Conservation (phyloP, 441 rosid species). For the Aquilaria agallochum region DNA sequence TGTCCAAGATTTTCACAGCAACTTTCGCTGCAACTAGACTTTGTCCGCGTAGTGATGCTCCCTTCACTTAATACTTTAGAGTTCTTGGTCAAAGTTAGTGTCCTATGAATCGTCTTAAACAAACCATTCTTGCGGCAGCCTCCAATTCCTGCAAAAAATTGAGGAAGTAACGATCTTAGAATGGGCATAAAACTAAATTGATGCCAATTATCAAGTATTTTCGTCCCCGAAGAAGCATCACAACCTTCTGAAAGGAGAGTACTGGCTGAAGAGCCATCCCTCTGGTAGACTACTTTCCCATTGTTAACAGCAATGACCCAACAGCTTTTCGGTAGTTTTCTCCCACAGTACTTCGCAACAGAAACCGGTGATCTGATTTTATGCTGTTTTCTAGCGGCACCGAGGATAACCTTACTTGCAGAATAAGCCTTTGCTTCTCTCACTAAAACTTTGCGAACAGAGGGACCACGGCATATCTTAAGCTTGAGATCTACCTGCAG, state of each 20-base stretch:
- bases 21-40: slow-evolving; percentile 18
- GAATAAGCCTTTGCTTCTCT: slow-evolving; percentile 51
- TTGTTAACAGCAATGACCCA: slow-evolving; percentile 61
- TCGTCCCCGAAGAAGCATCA: neutral
- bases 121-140: slow-evolving; percentile 41
- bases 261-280: slow-evolving; percentile 43
- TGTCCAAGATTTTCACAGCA: slow-evolving; percentile 33
- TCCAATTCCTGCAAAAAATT: slow-evolving; percentile 39
- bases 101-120: slow-evolving; percentile 51
- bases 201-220: neutral
- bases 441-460: slow-evolving; percentile 45
- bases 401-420: slow-evolving; percentile 56
- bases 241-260: slow-evolving; percentile 32
- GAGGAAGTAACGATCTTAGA: slow-evolving; percentile 1
- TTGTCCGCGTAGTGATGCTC: slow-evolving; percentile 12
- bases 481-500: slow-evolving; percentile 79
- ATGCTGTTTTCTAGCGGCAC: slow-evolving; percentile 35
- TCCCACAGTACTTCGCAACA: slow-evolving; percentile 63
- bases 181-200: neutral
- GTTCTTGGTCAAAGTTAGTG: slow-evolving; percentile 40
- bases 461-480: slow-evolving; percentile 65
- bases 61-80: slow-evolving; percentile 43
- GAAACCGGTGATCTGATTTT: slow-evolving; percentile 48
- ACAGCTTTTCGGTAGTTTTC: slow-evolving; percentile 48
- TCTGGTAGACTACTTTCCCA: slow-evolving; percentile 57